Evolutionary conservation across 192 early-diverging fungal genomes (phyloP), one percentile per base, ranked within the genome.

Genomic region (Podochytrium sp.): DNA sequence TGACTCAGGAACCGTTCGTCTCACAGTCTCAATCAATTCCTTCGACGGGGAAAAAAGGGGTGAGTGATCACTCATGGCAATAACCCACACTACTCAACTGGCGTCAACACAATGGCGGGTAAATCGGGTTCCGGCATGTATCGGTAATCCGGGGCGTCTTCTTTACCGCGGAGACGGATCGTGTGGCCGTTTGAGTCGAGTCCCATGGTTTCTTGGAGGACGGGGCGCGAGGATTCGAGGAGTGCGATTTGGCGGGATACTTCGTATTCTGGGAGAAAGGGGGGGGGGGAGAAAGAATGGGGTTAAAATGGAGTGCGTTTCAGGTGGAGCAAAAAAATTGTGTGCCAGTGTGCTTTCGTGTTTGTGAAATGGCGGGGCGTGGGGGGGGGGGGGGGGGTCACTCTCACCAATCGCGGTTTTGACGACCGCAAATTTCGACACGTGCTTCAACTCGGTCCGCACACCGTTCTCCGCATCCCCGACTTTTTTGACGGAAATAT

Each of bases 61-160:
- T 33, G 3, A 16, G 3, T 34, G 29, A 4, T 69, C 51, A 1
- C 25, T 41, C 25, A 42, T 65, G 18, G n/a, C n/a, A n/a, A n/a
- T n/a, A 3, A 1, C 30, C 40, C 70, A 62, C 85, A 79, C 41
- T 38, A 79, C 64, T 10, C 90, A 59, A 16, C n/a, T n/a, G n/a
- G n/a, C n/a, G n/a, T n/a, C n/a, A n/a, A n/a, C n/a, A 81, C 70
- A 0, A 93, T 61, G 29, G 82, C 59, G 7, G 91, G 91, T 51
- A 91, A 56, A 73, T 93, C 91, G 0, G 91, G 84, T 69, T 97
- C 95, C 25, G 94, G 92, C 90, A 96, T 94, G 71, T 92, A 97
- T 65, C 92, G 76, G 78, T 98, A 98, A 78, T 98, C 96, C 0
- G 85, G 86, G 2, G 91, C 89, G n/a, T 88, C 82, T 65, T 98